Base-by-base conservation (phyloP, 2,329 filamentous ascomycete species). In the Arachnomyces sp. region DNA sequence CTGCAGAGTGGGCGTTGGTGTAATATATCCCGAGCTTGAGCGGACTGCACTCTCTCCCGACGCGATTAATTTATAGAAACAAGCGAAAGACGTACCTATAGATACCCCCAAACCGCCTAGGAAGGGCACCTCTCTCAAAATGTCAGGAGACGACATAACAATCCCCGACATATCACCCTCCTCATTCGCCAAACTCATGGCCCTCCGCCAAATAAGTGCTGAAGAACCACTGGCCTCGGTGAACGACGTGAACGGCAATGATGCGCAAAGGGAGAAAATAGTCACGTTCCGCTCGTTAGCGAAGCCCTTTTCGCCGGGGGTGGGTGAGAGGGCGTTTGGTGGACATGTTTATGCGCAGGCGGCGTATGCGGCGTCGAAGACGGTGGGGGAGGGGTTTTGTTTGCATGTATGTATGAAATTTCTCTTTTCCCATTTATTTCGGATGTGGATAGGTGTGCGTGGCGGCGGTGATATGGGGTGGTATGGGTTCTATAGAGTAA, bases 321-420 rank as follows among this genome's bases (percentile, higher is more conserved):
- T 56, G 5, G 54, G 61, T 12, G 59, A 58, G 2, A 58, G 64
- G 11, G 67, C 72, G 0, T 76, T 74, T 53, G 73, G 73, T 9
- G 73, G 73, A 1, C 72, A 77, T 57, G 72, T 76, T 3, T 76
- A 70, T 47, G 68, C 70, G n/a, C 74, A 77, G 54, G 68, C 73
- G 25, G 72, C 70, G 12, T 77, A 71, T 61, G 73, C 73, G 12
- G 73, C 74, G 7, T 68, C 69, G 7, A 68, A 75, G 44, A 77
- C 73, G 2, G 69, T 76, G 9, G 52, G 49, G 4, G 56, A 62
- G 18, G 73, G 70, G 2, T 69, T 73, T 36, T 51, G 74, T 18
- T 58, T 77, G 15, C 71, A 76, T 57, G 71, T 74, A 58, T 43
- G 63, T 53, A 33, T n/a, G 12, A 15, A 15, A 28, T 25, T 14